These are phyloP conservation scores for Cyclotella sp. DNA, from an alignment of 108 stramenopile species.

Conservation along the genomic window DNA sequence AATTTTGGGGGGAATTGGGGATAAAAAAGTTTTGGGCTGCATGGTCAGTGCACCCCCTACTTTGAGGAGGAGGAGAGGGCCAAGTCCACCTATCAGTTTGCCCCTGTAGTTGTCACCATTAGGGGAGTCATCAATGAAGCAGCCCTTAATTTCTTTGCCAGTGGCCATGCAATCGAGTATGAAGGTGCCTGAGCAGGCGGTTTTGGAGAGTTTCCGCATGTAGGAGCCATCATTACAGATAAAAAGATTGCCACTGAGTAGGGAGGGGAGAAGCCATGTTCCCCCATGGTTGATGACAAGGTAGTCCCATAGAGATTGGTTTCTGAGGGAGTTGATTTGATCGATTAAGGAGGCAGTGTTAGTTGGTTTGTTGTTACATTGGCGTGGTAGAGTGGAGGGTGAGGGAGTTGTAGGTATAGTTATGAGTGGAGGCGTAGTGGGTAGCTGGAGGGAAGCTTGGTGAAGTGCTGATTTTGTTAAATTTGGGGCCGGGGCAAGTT, in stretches of 20 bases:
- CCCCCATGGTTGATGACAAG: not conserved
- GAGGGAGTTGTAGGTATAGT: too few relatives aligned
- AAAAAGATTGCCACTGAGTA: not conserved
- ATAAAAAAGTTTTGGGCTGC: too few relatives aligned
- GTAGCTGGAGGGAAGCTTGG: too few relatives aligned
- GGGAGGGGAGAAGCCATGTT: not conserved
- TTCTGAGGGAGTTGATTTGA: too few relatives aligned
- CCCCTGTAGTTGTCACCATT: too few relatives aligned
- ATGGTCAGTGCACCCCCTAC: too few relatives aligned
- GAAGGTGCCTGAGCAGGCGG: not conserved
- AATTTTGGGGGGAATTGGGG: too few relatives aligned
- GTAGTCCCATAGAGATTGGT: not conserved
- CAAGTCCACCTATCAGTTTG: not conserved
- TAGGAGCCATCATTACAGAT: not conserved
- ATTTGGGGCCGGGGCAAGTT: too few relatives aligned
- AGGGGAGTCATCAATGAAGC: not conserved
- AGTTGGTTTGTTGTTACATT: too few relatives aligned
- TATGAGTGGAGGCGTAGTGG: too few relatives aligned
- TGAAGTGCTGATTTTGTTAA: too few relatives aligned
- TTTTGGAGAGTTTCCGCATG: constrained; percentile 1
- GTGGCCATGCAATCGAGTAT: not conserved
- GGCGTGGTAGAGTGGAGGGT: too few relatives aligned
- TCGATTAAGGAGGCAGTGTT: not conserved
- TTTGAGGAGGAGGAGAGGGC: not conserved
- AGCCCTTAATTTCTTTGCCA: not conserved